Evolutionary conservation across 2,329 filamentous ascomycete genomes (phyloP).

Genomic region (Graphium sp.): DNA sequence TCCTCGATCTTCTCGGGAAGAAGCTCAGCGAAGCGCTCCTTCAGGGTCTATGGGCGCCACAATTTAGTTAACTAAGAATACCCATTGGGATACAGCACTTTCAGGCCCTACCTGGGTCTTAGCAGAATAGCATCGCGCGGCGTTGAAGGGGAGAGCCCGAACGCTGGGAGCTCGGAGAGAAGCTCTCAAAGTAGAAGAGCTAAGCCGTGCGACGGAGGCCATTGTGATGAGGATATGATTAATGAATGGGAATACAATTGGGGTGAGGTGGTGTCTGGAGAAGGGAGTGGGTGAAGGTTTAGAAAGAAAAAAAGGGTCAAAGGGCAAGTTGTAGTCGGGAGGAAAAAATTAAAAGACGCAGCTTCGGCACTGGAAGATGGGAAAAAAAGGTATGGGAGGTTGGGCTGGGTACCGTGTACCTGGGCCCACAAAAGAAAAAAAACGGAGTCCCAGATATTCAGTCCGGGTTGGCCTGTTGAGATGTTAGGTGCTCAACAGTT

Average conservation of each 20-base stretch:
- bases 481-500: too few relatives aligned
- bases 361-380: conserved; percentile 1
- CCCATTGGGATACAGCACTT: neutral
- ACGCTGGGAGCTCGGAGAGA: conserved; percentile 50
- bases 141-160: conserved; percentile 60
- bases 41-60: conserved; percentile 65
- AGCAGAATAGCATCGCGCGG: conserved; percentile 78
- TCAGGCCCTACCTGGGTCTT: conserved; percentile 59
- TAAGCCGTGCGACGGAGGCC: conserved; percentile 70
- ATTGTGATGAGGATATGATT: conserved; percentile 32
- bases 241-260: too few relatives aligned
- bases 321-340: conserved; percentile 7
- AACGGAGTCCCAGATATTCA: too few relatives aligned
- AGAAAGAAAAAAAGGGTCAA: conserved; percentile 11
- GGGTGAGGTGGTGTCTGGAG: conserved; percentile 8
- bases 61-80: neutral
- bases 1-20: conserved; percentile 95
- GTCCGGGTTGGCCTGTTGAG: too few relatives aligned
- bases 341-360: conserved; percentile 7
- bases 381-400: conserved; percentile 2
- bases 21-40: conserved; percentile 95
- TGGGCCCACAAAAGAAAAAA: too few relatives aligned
- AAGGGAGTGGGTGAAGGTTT: conserved; percentile 12
- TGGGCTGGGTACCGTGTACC: too few relatives aligned
- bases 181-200: conserved; percentile 67